Evolutionary conservation across 805 yeast genomes (phyloP), one percentile per base, ranked within the genome.

Genomic region (Candida boidinii): DNA sequence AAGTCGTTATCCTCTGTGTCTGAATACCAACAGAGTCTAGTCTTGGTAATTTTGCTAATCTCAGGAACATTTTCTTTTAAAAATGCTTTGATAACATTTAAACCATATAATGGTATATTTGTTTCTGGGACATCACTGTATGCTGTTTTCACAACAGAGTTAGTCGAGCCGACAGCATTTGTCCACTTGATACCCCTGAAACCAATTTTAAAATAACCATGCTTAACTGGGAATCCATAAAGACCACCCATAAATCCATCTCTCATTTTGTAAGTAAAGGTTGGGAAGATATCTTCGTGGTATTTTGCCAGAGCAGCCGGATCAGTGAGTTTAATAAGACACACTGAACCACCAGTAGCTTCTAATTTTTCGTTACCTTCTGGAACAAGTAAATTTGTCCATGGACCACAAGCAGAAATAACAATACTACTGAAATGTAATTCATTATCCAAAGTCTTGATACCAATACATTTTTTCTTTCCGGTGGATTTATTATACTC

Each of bases 1-100:
- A 54, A 58, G 30, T 61, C 58, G 23, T 55, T 52, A 31, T 56
- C 58, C 12, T 47, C 38, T 7, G 60, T 51, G 38, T 59, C 64
- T 1, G 59, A 54, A 30, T 56, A 54, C 65, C 64, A 62, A 35
- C 58, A 54, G 4, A 54, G 18, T 31, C 56, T 42, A 3, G 54
- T 51, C 30, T 26, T 30, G 9, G 37, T 31, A 28, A 51, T 47
- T 17, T 41, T 45, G 2, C 18, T 36, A 15, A 52, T 39, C 29
- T 54, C 55, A 7, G 59, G 58, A 21, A 53, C 34, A 25, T 42
- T 40, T 22, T 47, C 46, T 34, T 32, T 39, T 15, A 53, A 39
- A 23, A 53, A 45, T 4, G 38, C 37, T 33, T 53, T 53, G 21
- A 50, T 49, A 19, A 42, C 30, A 11, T 45, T 23, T n/a, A 53